Evolutionary conservation across 176 grass and related monocot genomes (phyloP).

Genomic region (Oryza punctata): DNA sequence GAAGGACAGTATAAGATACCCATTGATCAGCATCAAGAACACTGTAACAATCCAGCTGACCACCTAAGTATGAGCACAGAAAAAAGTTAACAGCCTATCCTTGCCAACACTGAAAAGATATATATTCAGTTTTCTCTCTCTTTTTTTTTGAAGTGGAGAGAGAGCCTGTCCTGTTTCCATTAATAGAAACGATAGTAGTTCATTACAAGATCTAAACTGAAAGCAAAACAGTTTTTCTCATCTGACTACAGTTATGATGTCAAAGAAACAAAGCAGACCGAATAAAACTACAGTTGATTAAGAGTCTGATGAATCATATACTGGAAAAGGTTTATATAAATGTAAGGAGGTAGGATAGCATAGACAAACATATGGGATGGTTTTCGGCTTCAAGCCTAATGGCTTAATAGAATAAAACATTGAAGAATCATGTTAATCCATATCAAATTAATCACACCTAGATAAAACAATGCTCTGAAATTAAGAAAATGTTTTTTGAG

Average conservation of each 20-base stretch:
- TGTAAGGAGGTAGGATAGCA: background rate
- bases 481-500: background rate
- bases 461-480: background rate
- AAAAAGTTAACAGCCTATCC: background rate
- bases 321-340: background rate
- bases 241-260: background rate
- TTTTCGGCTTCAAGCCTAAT: background rate
- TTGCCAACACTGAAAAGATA: background rate
- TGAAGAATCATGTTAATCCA: conserved; percentile 14
- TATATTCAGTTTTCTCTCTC: background rate
- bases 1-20: conserved; percentile 85
- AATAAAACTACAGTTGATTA: background rate
- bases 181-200: no score
- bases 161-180: no score
- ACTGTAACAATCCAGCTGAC: conserved; percentile 81
- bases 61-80: conserved; percentile 55
- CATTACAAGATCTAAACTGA: no score
- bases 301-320: background rate
- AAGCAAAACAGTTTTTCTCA: background rate
- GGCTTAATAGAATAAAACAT: background rate
- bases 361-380: background rate
- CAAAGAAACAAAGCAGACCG: background rate
- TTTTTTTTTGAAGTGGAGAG: no score
- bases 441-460: background rate
- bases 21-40: conserved; percentile 93